Evolutionary conservation across 768 basidiomycete species (phyloP), one percentile per base, ranked within the genome.

Genomic region (Lyophyllum semitale): DNA sequence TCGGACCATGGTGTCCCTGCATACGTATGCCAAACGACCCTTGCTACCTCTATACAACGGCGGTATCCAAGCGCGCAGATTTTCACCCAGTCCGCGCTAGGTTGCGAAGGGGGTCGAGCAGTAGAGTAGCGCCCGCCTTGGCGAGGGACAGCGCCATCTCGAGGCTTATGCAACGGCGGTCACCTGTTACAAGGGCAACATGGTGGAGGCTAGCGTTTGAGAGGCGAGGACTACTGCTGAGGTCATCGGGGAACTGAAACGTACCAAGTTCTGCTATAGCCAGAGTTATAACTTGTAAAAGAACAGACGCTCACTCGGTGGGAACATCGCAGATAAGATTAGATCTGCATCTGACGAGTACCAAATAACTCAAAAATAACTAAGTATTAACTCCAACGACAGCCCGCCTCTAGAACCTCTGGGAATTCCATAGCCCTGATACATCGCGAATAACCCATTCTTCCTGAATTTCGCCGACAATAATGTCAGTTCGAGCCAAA

Each of bases 81-180:
- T 41, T 72, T 73, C 17, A 66, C 49, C 74, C 80, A 89, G 46
- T 81, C 81, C 4, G 70, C 71, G 26, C 75, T 75, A 1, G 86
- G 81, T 23, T 71, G 53, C 22, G 59, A 54, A 0, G 83, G 76
- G 18, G 71, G 70, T 89, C 88, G 15, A 89, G 63, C 87, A 88
- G 69, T 89, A 89, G 27, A 77, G 57, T 53, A 6, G 64, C 68
- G 18, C 68, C 66, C 4, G 65, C 69, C 56, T 69, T 68, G 8
- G 59, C 63, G 13, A 68, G 49, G 12, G 66, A 67, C 2, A 67
- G 53, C 4, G 67, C 60, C 48, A 66, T 62, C 53, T 70, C 67
- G 12, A 90, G 78, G 11, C 88, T 88, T 20, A 90, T 77, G 0
- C 88, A 83, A 35, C 81, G 71, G 51, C 82, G 78, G 0, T 74